Conservation (phyloP, 2,329 filamentous ascomycete genomes). For the Pezicula rhizophila region DNA sequence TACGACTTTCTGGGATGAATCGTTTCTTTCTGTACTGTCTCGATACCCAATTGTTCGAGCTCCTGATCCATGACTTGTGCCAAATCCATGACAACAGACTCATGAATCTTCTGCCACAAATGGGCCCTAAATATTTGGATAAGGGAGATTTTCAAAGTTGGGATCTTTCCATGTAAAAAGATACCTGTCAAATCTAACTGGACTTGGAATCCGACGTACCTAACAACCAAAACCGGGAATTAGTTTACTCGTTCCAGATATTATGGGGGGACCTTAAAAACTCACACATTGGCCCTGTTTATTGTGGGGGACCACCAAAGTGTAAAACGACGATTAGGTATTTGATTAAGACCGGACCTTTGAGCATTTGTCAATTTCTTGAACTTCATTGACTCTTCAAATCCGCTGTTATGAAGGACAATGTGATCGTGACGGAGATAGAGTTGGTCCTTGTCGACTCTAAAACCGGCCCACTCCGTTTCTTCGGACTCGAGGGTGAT, state of each 20-base stretch:
- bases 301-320: constrained; percentile 96
- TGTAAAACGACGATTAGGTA: constrained; percentile 96
- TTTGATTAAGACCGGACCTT: constrained; percentile 93
- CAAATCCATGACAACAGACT: constrained; percentile 97
- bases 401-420: too few species aligned
- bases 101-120: constrained; percentile 99
- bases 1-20: constrained; percentile 99
- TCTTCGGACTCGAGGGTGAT: too few species aligned
- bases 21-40: constrained; percentile 97
- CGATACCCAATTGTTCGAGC: constrained; percentile 88
- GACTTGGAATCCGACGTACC: constrained; percentile 99
- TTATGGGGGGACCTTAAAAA: too few species aligned
- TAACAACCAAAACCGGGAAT: too few species aligned
- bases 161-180: constrained; percentile 98
- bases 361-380: constrained; percentile 98
- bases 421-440: too few species aligned
- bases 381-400: constrained; percentile 75
- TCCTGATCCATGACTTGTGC: constrained; percentile 99
- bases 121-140: constrained; percentile 99
- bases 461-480: too few species aligned
- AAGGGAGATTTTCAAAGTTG: constrained; percentile 92
- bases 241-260: too few species aligned
- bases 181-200: constrained; percentile 97
- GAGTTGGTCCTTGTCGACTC: too few species aligned
- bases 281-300: constrained; percentile 91